Base-by-base conservation (phyloP, 768 basidiomycete genomes). In the Pholiota molesta region DNA sequence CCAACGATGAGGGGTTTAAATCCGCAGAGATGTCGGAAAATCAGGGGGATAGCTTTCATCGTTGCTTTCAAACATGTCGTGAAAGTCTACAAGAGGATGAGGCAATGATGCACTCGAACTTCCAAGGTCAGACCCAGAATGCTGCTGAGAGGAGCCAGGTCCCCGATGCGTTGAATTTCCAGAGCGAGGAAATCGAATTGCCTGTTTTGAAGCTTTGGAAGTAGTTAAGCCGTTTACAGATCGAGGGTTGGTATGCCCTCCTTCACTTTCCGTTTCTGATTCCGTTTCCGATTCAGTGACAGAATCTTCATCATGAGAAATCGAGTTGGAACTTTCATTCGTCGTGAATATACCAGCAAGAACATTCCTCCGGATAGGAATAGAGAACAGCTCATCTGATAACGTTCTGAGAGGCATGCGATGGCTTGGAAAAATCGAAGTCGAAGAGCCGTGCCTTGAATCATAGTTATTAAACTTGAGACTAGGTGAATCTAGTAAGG, bases 21-120 rank as follows among this genome's bases (percentile, higher is more conserved):
- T 61, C 61, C 73, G 69, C 58, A 78, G 65, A 11, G 77, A 79
- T 70, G 72, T 70, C 6, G 78, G 79, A 62, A 80, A 82, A 69
- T 74, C 72, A 7, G 75, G 69, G 3, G 80, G 79, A 67, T 77
- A 81, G 52, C 79, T 81, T 44, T 71, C 75, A 7, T 75, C 73
- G 26, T 67, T 74, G 23, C 63, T 67, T 31, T 69, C 76, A 67
- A 84, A 81, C 79, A 84, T 83, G 7, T 73, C 72, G 40, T 66
- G 74, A 63, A 84, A 82, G 21, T 80, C 75, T 65, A 76, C 74
- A 16, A 83, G 73, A 31, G 64, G 77, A 47, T 65, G 66, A 14
- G 80, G 80, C 42, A 79, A 66, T 31, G 79, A 77, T 39, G 63
- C 70, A 51, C 65, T 66, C 40, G 66, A 66, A 39, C 23, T 26